A percentile compares a stretch with the other conserved stretches of the same genome.
Conservation (phyloP, 2,329 filamentous ascomycete species). For the Stagonosporopsis cucurbitacearum region DNA sequence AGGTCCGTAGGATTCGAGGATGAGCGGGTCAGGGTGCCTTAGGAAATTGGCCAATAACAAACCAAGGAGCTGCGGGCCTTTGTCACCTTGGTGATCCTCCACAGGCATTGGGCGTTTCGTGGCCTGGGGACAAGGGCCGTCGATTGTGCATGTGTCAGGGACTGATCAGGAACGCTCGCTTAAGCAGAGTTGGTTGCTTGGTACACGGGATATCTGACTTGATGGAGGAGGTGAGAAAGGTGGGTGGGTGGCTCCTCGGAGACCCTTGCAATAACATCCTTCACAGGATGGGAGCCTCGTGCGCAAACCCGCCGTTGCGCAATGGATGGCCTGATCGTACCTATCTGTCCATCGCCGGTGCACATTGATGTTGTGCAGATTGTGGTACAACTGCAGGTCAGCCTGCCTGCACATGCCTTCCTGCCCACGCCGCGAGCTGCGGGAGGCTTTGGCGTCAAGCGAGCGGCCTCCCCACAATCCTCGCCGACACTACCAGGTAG, state of each 20-base stretch:
- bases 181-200: conserved; percentile 1
- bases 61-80: neutral
- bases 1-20: neutral
- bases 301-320: conserved; percentile 3
- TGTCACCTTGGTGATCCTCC: conserved; percentile 13
- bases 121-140: conserved; percentile 2
- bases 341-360: neutral
- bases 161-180: conserved; percentile 1
- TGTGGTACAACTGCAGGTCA: conserved; percentile 1
- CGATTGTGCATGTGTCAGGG: conserved; percentile 6
- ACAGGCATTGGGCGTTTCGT: conserved; percentile 6
- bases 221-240: conserved; percentile 14
- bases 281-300: neutral
- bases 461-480: conserved; percentile 10
- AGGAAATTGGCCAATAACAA: conserved; percentile 1
- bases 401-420: neutral
- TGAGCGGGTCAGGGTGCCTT: conserved; percentile 6
- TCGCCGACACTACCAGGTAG: conserved; percentile 11
- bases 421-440: conserved; percentile 1
- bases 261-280: conserved; percentile 8
- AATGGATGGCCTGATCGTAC: conserved; percentile 5
- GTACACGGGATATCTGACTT: conserved; percentile 3
- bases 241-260: neutral
- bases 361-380: neutral
- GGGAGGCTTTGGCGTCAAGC: conserved; percentile 14